Evolutionary conservation across 2,329 filamentous ascomycete genomes (phyloP).

Genomic region (Fusarium anguioides): DNA sequence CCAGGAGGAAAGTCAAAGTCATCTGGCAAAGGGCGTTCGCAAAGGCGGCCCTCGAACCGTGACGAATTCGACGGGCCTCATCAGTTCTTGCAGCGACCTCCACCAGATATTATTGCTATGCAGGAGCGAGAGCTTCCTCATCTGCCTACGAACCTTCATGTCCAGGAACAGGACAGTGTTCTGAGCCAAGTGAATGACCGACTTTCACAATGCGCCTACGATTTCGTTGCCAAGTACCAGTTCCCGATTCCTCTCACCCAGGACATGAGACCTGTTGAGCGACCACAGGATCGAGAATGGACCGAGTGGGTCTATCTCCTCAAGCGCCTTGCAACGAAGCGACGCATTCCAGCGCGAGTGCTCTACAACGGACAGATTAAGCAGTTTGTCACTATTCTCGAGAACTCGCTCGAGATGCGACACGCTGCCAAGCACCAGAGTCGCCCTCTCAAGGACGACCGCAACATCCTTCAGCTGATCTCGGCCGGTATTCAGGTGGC

Average conservation of each 20-base stretch:
- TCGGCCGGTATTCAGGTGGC: constrained; percentile 88
- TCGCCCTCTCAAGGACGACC: constrained; percentile 85
- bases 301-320: constrained; percentile 92
- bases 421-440: constrained; percentile 86
- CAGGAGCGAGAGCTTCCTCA: constrained; percentile 85
- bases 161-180: constrained; percentile 86
- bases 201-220: constrained; percentile 85
- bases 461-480: constrained; percentile 88
- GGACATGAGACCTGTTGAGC: constrained; percentile 81
- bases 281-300: constrained; percentile 84
- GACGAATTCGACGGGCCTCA: constrained; percentile 92
- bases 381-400: constrained; percentile 87
- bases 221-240: constrained; percentile 91
- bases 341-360: constrained; percentile 84
- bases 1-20: constrained; percentile 58
- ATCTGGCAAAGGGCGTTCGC: constrained; percentile 62
- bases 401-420: constrained; percentile 89
- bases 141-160: constrained; percentile 83
- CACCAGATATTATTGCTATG: constrained; percentile 76
- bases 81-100: constrained; percentile 80
- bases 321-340: constrained; percentile 86
- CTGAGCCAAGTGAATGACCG: constrained; percentile 85
- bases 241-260: constrained; percentile 87
- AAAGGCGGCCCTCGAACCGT: constrained; percentile 80
- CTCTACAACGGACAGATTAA: constrained; percentile 93